Base-by-base conservation (phyloP, 2,329 filamentous ascomycete genomes). In the Lasiodiplodia gonubiensis region DNA sequence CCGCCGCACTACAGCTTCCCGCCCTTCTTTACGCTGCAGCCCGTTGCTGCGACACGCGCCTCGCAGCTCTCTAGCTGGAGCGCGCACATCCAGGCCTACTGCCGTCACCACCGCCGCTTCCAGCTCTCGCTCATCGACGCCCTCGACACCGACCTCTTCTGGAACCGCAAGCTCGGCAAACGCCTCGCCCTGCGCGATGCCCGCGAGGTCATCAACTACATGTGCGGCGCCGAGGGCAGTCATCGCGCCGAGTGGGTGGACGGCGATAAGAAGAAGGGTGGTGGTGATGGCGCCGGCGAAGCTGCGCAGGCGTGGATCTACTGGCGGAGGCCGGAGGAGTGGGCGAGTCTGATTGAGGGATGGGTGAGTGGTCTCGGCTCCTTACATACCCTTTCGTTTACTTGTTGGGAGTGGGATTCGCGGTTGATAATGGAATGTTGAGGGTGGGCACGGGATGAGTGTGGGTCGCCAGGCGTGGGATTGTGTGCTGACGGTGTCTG, bases 301-400 rank as follows among this genome's bases (percentile, higher is more conserved):
- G 74, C 53, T 78, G 80, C 66, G 71, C 70, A 70, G 73, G 88
- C 86, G 21, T 94, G 90, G 85, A 82, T 97, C 2, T 97, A 89
- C 81, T 98, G 94, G 94, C 86, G 88, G 70, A 91, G 88, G 74
- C 90, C 91, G 0, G 92, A 96, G 76, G 94, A 98, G 81, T 99
- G 95, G 94, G 95, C 93, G 2, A 87, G 85, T 39, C 76, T 89
- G 68, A 82, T 98, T 51, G 90, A 91, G 78, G 86, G 83, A 52
- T 98, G 93, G 89, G 64, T 60, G 54, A 67, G 64, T 67, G n/a
- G 14, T 14, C 14, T 46, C 8, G 8, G 8, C 18, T 10, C 21
- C 18, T 42, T 16, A 5, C 42, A 4, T 1, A 27, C 42, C n/a
- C 42, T 21, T 46, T 46, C 5, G 14, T 14, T 37, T 48, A 18